Evolutionary conservation across 768 basidiomycete species (phyloP).

Genomic region (Pleurotus tuoliensis): DNA sequence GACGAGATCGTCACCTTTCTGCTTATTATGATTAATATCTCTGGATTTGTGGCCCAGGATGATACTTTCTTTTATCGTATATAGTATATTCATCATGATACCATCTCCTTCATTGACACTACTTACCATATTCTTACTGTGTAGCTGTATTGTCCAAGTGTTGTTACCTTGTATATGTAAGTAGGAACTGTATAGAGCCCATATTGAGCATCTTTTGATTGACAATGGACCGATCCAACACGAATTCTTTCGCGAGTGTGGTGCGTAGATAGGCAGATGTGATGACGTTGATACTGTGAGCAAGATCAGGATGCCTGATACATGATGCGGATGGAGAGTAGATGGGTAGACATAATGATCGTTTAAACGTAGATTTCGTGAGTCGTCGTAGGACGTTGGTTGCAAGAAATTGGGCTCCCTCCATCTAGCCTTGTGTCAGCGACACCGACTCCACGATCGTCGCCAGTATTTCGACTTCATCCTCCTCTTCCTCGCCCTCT

Average conservation of each 20-base stretch:
- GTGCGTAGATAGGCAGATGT: no score
- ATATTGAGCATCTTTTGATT: no score
- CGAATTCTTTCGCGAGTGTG: no score
- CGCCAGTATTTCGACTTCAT: slow-evolving; percentile 27
- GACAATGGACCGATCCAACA: no score
- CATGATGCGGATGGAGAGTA: no score
- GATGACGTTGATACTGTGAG: no score
- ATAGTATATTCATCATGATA: no score
- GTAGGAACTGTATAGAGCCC: background rate
- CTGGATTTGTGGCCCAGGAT: background rate
- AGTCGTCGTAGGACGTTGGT: background rate
- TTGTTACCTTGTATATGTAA: background rate
- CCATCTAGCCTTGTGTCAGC: slow-evolving; percentile 2
- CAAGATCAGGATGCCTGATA: no score
- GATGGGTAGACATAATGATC: no score
- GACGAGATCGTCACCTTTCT: background rate
- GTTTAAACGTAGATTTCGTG: no score
- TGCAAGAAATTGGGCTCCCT: background rate
- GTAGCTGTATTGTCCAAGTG: background rate
- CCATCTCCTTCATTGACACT: background rate
- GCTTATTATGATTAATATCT: background rate
- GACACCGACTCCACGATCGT: slow-evolving; percentile 21
- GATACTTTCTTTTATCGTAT: background rate
- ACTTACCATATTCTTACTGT: background rate
- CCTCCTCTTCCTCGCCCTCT: background rate